Evolutionary conservation across 805 yeast genomes (phyloP), one percentile per base, ranked within the genome.

Genomic region (Candida pseudoglaebosa): DNA sequence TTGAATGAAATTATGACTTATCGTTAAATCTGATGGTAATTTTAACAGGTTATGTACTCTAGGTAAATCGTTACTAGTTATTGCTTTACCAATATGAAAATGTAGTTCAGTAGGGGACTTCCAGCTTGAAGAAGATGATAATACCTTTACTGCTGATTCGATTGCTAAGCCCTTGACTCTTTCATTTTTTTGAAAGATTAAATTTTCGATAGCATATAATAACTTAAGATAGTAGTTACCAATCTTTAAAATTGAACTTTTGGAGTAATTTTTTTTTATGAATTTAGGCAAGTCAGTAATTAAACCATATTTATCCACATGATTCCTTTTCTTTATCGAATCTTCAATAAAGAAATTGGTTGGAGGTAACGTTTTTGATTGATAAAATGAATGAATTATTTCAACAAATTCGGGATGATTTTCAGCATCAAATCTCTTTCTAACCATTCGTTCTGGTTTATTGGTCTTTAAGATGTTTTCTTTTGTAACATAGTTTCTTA

Each of bases 1-100:
- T 8, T 33, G 36, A 13, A 21, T 16, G 28, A 33, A 33, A n/a
- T 19, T 22, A 33, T 33, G 24, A 22, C 28, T 12, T 12, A 10
- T 12, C 3, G 22, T 16, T 4, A 19, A 6, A 6, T 14, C 12
- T 14, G 17, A 24, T 14, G 34, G 34, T 5, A 33, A n/a, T 5
- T 26, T 10, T 15, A 26, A 26, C 24, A 19, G 6, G 4, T 5
- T n/a, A 13, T 33, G 17, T 18, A 33, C 12, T 4, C 14, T 12
- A 4, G 20, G 10, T 5, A 33, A 14, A 6, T 21, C 9, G 8
- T 14, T 14, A 13, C 7, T 5, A 22, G 5, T 8, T 7, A 33
- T 33, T 10, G 15, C 5, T 5, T 21, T 21, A 22, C 36, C 36
- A 14, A 33, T 33, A 13, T 22, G 28, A 5, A 19, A 12, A 10